Conservation (phyloP, 495 filamentous ascomycete genomes). For the Ascodesmis nigricans region DNA sequence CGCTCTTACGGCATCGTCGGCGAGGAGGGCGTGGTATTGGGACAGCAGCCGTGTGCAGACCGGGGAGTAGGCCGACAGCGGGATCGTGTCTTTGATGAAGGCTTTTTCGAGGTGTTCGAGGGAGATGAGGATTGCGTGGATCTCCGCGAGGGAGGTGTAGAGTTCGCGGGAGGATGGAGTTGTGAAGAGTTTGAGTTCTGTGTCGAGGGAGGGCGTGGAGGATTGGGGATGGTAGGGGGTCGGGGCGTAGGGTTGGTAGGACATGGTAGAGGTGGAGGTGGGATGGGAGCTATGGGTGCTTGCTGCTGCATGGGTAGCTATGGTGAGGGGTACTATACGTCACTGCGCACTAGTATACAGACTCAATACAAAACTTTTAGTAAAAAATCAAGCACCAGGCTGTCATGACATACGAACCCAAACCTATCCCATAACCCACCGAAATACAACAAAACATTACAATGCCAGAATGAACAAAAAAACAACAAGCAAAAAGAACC, state of each 20-base stretch:
- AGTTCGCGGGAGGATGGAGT: conserved; percentile 75
- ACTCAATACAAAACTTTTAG: too few species aligned
- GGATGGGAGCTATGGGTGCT: too few species aligned
- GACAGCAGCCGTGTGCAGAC: conserved; percentile 81
- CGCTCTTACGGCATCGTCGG: conserved; percentile 59
- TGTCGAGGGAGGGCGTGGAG: conserved; percentile 15
- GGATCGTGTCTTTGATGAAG: conserved; percentile 86
- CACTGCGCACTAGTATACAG: too few species aligned
- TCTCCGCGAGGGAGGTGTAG: conserved; percentile 85
- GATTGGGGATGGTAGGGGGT: conserved; percentile 15
- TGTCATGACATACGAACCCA: too few species aligned
- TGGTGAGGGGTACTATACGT: too few species aligned
- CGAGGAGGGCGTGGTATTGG: conserved; percentile 86
- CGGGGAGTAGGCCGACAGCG: conserved; percentile 84
- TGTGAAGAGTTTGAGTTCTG: conserved; percentile 84
- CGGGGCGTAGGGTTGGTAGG: conserved; percentile 14
- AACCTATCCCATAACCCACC: too few species aligned
- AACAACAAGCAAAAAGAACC: too few species aligned
- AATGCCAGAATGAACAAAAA: too few species aligned
- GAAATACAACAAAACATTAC: too few species aligned
- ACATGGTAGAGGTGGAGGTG: too few species aligned
- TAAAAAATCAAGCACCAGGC: too few species aligned
- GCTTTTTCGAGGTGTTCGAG: conserved; percentile 91
- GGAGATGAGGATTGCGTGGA: conserved; percentile 93
- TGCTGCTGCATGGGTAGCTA: too few species aligned